Percentiles rank a stretch among this genome's conserved stretches.
Evolutionary conservation across 192 early-diverging fungal species (phyloP).

Genomic region (Thoreauomyces humboldtii): DNA sequence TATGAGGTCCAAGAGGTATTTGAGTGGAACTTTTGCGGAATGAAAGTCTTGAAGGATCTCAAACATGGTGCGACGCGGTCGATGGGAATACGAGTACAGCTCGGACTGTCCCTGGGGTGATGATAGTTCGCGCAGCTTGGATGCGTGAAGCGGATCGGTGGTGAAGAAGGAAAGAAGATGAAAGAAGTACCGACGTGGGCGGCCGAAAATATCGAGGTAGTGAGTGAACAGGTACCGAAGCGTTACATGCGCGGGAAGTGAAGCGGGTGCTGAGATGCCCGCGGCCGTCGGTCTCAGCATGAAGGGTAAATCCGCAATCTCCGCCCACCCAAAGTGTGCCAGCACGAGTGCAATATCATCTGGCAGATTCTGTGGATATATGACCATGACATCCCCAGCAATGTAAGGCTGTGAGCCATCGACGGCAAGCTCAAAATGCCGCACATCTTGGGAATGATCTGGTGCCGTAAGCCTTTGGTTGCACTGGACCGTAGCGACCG

Average conservation of each 20-base stretch:
- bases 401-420: conserved; percentile 34
- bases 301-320: conserved; percentile 61
- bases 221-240: conserved; percentile 72
- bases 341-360: conserved; percentile 72
- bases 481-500: conserved; percentile 5
- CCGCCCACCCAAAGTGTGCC: conserved; percentile 65
- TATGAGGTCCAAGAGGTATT: conserved; percentile 84
- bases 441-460: conserved; percentile 93
- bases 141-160: conserved; percentile 58
- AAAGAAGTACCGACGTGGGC: conserved; percentile 89
- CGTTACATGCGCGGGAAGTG: conserved; percentile 56
- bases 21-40: conserved; percentile 64
- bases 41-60: conserved; percentile 87
- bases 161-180: conserved; percentile 82
- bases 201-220: conserved; percentile 81
- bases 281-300: conserved; percentile 41
- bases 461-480: conserved; percentile 71
- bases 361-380: conserved; percentile 70
- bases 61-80: conserved; percentile 71
- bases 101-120: conserved; percentile 82
- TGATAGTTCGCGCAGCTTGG: conserved; percentile 79
- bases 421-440: conserved; percentile 68
- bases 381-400: conserved; percentile 78
- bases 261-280: conserved; percentile 52
- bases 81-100: conserved; percentile 81